A percentile compares a stretch with the other conserved stretches of the same genome.
phyloP scores from a whole-genome alignment of 2,329 filamentous ascomycete species.

The Saccharata proteae region DNA sequence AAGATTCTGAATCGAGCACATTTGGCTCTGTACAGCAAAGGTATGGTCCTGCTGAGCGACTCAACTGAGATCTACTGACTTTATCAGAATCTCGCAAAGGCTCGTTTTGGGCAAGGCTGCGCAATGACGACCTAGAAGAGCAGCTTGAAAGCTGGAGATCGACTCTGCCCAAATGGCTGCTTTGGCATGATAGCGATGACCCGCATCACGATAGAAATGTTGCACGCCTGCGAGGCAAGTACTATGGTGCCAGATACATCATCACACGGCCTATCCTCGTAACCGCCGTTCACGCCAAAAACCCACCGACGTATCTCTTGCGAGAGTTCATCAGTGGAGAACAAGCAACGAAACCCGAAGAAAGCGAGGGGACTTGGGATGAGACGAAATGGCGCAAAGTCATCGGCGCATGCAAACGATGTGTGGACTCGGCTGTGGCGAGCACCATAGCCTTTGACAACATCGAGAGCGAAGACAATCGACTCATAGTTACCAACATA shows the following conservation, averaged over 20 bases:
- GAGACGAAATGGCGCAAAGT: slow-evolving; percentile 7
- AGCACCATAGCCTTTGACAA: slow-evolving; percentile 73
- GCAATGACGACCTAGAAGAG: slow-evolving; percentile 33
- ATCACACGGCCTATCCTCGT: slow-evolving; percentile 70
- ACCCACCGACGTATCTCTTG: slow-evolving; percentile 18
- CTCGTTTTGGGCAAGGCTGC: slow-evolving; percentile 19
- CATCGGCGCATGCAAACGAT: slow-evolving; percentile 17
- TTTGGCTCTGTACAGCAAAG: slow-evolving; percentile 38
- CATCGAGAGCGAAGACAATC: slow-evolving; percentile 44
- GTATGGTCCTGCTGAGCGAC: slow-evolving; percentile 25
- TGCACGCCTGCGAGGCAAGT: slow-evolving; percentile 81
- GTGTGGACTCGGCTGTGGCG: slow-evolving; percentile 53
- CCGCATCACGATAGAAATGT: slow-evolving; percentile 66
- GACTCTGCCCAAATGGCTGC: slow-evolving; percentile 40
- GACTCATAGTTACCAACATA: slow-evolving; percentile 85
- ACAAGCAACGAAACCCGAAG: slow-evolving; percentile 9
- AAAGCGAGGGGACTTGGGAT: background rate
- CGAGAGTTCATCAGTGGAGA: too few species aligned
- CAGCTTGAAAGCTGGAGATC: slow-evolving; percentile 31
- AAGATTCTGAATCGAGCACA: slow-evolving; percentile 45
- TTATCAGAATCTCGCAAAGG: slow-evolving; percentile 16
- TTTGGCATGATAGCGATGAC: slow-evolving; percentile 54
- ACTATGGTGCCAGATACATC: slow-evolving; percentile 84
- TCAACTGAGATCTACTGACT: slow-evolving; percentile 14
- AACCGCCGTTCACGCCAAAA: slow-evolving; percentile 42